These are phyloP conservation scores for Kodamaea fukazawae DNA, from an alignment of 805 yeast species.

Conservation along the genomic window DNA sequence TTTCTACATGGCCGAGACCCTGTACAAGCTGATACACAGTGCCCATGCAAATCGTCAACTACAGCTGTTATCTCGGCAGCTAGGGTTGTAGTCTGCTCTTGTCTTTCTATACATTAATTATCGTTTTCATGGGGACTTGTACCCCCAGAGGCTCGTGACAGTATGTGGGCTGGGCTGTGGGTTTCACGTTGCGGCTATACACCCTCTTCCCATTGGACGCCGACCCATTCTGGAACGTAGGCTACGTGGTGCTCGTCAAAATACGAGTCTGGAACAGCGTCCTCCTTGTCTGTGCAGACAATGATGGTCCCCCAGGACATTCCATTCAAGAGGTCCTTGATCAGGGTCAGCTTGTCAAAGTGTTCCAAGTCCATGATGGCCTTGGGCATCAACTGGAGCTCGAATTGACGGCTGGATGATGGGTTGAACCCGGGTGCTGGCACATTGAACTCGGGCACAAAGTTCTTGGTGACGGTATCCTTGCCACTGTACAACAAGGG, in stretches of 20 bases:
- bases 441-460: slow-evolving; percentile 34
- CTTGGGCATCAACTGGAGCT: slow-evolving; percentile 92
- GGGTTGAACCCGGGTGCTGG: slow-evolving; percentile 66
- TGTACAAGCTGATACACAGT: too few relatives aligned
- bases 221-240: slow-evolving; percentile 75
- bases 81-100: too few relatives aligned
- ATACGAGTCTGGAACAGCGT: slow-evolving; percentile 47
- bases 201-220: slow-evolving; percentile 79
- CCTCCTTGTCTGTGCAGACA: slow-evolving; percentile 73
- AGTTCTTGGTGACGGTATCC: slow-evolving; percentile 51
- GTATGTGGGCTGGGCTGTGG: too few relatives aligned
- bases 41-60: too few relatives aligned
- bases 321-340: slow-evolving; percentile 56
- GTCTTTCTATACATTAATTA: too few relatives aligned
- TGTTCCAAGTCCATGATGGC: slow-evolving; percentile 79
- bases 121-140: too few relatives aligned
- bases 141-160: too few relatives aligned
- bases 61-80: too few relatives aligned
- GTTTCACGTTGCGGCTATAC: too few relatives aligned
- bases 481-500: slow-evolving; percentile 72
- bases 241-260: slow-evolving; percentile 70
- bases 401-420: slow-evolving; percentile 61
- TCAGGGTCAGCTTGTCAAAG: slow-evolving; percentile 21
- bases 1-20: too few relatives aligned
- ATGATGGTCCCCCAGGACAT: slow-evolving; percentile 98